These are phyloP conservation scores for Lipomyces yamanashiensis DNA, from an alignment of 805 yeast species.

Conservation along the genomic window DNA sequence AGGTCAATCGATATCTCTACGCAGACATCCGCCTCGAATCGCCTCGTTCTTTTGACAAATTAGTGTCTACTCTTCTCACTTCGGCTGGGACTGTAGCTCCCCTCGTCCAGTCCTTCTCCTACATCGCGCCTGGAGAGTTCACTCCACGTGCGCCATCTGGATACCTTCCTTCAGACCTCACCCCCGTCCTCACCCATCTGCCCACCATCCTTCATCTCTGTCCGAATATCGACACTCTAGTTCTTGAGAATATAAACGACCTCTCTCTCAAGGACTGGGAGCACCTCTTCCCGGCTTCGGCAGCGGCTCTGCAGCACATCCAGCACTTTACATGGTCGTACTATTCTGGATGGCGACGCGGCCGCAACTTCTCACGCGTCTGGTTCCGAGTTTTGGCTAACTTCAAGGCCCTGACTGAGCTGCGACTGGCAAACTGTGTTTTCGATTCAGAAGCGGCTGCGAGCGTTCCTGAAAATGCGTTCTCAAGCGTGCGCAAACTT, in stretches of 20 bases:
- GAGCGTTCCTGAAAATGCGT: slow-evolving; percentile 11
- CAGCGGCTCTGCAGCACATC: slow-evolving; percentile 23
- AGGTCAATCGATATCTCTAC: slow-evolving; percentile 35
- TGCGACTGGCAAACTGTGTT: slow-evolving; percentile 34
- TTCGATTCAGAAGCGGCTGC: slow-evolving; percentile 24
- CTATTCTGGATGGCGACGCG: slow-evolving; percentile 38
- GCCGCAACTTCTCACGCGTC: slow-evolving; percentile 34
- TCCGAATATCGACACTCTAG: slow-evolving; percentile 31
- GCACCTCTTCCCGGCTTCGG: slow-evolving; percentile 33
- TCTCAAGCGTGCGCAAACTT: slow-evolving; percentile 17
- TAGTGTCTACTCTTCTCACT: slow-evolving; percentile 35
- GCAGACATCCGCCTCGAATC: slow-evolving; percentile 20
- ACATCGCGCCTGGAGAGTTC: slow-evolving; percentile 36
- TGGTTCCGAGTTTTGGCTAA: slow-evolving; percentile 29
- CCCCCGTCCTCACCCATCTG: slow-evolving; percentile 32
- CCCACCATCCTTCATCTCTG: slow-evolving; percentile 36
- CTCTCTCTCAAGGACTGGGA: slow-evolving; percentile 30
- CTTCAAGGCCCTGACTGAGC: slow-evolving; percentile 18
- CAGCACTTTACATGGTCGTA: slow-evolving; percentile 30
- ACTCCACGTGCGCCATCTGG: slow-evolving; percentile 37
- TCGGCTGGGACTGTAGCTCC: slow-evolving; percentile 33
- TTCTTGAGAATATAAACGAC: slow-evolving; percentile 34
- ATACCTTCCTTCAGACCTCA: slow-evolving; percentile 33
- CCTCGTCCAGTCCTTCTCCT: slow-evolving; percentile 28
- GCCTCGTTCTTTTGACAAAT: slow-evolving; percentile 26